Conservation (phyloP, 176 grass and related monocot species). For the Coix lacrymajobi region DNA sequence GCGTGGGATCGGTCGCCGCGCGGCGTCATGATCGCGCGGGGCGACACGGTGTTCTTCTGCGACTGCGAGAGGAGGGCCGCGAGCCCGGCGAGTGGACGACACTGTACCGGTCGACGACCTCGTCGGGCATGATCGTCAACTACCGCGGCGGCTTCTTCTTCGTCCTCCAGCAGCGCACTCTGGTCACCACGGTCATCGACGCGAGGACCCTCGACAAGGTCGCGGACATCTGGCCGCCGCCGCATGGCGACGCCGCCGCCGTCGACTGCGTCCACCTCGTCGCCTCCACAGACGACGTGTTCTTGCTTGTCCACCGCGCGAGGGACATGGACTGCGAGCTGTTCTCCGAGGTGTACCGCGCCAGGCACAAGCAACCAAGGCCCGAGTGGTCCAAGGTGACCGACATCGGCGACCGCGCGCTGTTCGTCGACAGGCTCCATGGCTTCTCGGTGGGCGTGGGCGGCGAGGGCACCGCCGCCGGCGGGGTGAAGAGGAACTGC, state of each 20-base stretch:
- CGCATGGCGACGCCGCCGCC: no score
- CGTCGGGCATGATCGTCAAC: constrained; percentile 17
- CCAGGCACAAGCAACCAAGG: neutral
- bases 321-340: neutral
- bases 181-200: neutral
- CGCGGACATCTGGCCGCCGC: neutral
- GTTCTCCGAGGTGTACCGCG: constrained; percentile 2
- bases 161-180: neutral
- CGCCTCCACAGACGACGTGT: no score
- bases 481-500: neutral
- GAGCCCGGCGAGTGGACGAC: constrained; percentile 5
- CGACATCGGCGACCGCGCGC: neutral
- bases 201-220: neutral
- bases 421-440: constrained; percentile 10
- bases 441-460: neutral
- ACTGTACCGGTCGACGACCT: neutral
- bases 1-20: constrained; percentile 20
- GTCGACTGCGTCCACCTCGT: no score
- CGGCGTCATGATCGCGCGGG: constrained; percentile 6
- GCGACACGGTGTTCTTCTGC: constrained; percentile 31
- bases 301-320: neutral
- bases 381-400: neutral
- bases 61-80: neutral
- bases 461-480: neutral
- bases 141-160: constrained; percentile 28